These are phyloP conservation scores for Leishmania arabica DNA, from an alignment of 208 protist species.

Conservation along the genomic window DNA sequence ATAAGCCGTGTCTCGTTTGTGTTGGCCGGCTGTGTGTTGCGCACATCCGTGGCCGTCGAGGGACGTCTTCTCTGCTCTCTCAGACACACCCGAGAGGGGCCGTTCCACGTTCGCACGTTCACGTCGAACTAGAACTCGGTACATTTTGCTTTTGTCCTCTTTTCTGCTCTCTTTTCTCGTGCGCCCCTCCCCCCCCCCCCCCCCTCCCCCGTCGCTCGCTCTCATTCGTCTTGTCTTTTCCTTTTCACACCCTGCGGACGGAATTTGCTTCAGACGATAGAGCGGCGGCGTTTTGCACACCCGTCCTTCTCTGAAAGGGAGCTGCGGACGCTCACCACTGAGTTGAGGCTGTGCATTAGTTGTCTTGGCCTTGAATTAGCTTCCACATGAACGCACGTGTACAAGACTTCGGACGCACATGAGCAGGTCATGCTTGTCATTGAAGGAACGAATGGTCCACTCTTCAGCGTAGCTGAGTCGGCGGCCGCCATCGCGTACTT, in stretches of 20 bases:
- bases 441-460: slow-evolving; percentile 25
- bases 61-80: not conserved
- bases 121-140: not conserved
- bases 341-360: not conserved
- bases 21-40: not conserved
- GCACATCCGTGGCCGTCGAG: not conserved
- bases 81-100: not conserved
- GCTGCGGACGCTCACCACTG: not conserved
- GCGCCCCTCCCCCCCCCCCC: not conserved
- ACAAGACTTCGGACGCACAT: too few species aligned
- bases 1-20: not conserved
- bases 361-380: not conserved
- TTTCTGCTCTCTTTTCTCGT: not conserved
- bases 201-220: too few species aligned
- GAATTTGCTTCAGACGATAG: not conserved
- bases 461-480: slow-evolving; percentile 21
- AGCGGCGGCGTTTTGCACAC: too few species aligned
- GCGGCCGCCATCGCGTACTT: slow-evolving; percentile 9
- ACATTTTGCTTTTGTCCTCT: not conserved
- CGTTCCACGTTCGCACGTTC: not conserved
- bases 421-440: not conserved
- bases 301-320: not conserved
- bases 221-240: not conserved
- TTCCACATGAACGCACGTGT: not conserved
- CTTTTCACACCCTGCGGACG: not conserved